Base-by-base conservation (phyloP, 2,329 filamentous ascomycete species). In the Beauveria sp. region DNA sequence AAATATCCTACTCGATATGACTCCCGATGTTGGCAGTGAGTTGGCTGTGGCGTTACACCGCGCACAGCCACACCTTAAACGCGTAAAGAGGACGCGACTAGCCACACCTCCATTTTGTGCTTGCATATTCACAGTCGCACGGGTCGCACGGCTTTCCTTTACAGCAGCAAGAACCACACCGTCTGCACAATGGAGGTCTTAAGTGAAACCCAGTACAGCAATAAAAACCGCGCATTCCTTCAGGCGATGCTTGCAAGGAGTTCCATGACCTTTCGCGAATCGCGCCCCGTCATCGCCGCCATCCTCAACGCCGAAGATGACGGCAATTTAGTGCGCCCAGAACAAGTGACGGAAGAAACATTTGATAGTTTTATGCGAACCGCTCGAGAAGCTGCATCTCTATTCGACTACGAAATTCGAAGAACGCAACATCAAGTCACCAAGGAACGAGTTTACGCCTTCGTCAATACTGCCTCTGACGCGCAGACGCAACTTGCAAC, bases 401-500 rank as follows among this genome's bases (percentile, higher is more conserved):
- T 85, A 9, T 91, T 96, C 70, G 93, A 98, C 76, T 86, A 92
- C 66, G 93, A 97, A 73, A 91, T 99, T 70, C 86, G 91, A 64
- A 89, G 81, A 70, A 84, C 84, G 4, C 75, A 84, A 42, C 85
- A 95, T 68, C 93, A 97, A 72, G 70, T 74, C 30, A 81, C 80
- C 10, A 85, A 83, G 66, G 78, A 85, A 68, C 84, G 86, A n/a
- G 78, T 92, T 24, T 96, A 87, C 72, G 91, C 90, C 2, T 80
- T 99, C 40, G 88, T 98, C 52, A 99, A 99, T 75, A 91, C 88
- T 1, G 88, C 89, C 10, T 91, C 88, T 64, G 95, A 99, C 73
- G 79, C 88, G 0, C 78, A 93, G 63, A 96, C 91, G 0, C 93
- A 97, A 69, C 81, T 97, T 45, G 91, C 93, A 2, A 98, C 95